These are phyloP conservation scores for Globisporangium parvum DNA, from an alignment of 352 stramenopile genomes.

Conservation along the genomic window DNA sequence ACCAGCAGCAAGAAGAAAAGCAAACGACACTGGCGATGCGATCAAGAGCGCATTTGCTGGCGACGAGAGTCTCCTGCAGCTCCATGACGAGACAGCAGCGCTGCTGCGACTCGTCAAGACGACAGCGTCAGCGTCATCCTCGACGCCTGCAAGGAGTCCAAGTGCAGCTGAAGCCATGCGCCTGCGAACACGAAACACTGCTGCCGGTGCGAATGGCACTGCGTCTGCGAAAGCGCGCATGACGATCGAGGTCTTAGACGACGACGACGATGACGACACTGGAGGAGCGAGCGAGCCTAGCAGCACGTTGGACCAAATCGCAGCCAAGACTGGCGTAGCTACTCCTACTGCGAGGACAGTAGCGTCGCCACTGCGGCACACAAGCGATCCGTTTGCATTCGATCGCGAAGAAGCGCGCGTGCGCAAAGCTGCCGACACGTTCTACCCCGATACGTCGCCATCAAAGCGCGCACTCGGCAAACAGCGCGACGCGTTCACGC, in stretches of 20 bases:
- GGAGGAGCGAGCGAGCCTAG: background rate
- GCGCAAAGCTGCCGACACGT: constrained; percentile 44
- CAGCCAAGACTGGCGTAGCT: too few relatives aligned
- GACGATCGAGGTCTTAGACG: constrained; percentile 69
- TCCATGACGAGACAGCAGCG: constrained; percentile 53
- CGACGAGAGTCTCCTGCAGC: constrained; percentile 46
- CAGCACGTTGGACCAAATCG: constrained; percentile 1
- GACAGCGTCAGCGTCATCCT: constrained; percentile 12
- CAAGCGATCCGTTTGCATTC: constrained; percentile 42
- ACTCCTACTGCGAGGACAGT: background rate
- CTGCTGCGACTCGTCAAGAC: constrained; percentile 56
- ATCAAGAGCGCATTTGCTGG: constrained; percentile 23
- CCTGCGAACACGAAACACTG: constrained; percentile 4
- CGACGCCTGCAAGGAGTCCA: constrained; percentile 15
- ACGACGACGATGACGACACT: constrained; percentile 30
- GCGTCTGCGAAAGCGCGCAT: constrained; percentile 26
- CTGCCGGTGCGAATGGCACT: background rate
- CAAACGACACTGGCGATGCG: background rate
- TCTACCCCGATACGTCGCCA: constrained; percentile 47
- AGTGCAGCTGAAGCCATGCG: constrained; percentile 10
- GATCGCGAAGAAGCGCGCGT: constrained; percentile 49
- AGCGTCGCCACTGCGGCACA: background rate
- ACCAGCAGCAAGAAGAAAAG: background rate
- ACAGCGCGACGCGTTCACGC: constrained; percentile 28
- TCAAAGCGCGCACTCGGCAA: constrained; percentile 42